Conservation (phyloP, 2,329 filamentous ascomycete genomes). For the Mariannaea elegans region DNA sequence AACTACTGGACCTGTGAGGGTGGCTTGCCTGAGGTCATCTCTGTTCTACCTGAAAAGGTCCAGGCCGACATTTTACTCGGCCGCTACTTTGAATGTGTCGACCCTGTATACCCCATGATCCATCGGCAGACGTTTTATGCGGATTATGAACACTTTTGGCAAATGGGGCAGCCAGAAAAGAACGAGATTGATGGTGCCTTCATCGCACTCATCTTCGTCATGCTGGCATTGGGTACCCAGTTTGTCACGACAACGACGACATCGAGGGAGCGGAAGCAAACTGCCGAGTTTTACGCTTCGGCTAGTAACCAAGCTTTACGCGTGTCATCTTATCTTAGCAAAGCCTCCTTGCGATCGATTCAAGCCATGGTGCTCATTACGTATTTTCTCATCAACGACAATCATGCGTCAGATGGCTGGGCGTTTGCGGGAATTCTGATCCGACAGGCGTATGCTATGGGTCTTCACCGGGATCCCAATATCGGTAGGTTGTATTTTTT, state of each 20-base stretch:
- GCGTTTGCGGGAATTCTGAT: slow-evolving; percentile 81
- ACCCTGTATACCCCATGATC: slow-evolving; percentile 84
- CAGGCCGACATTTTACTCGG: slow-evolving; percentile 76
- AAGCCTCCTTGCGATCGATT: slow-evolving; percentile 75
- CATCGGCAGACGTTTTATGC: slow-evolving; percentile 79
- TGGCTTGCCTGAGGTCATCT: slow-evolving; percentile 77
- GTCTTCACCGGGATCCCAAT: slow-evolving; percentile 80
- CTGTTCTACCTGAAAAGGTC: slow-evolving; percentile 77
- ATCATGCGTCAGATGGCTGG: slow-evolving; percentile 84
- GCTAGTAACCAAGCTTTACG: slow-evolving; percentile 81
- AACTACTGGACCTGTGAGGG: slow-evolving; percentile 88
- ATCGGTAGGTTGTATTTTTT: slow-evolving; percentile 57
- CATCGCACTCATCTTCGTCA: slow-evolving; percentile 77
- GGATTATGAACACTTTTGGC: slow-evolving; percentile 84
- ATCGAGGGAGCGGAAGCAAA: slow-evolving; percentile 72
- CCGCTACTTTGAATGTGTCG: slow-evolving; percentile 75
- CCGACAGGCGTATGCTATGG: slow-evolving; percentile 83
- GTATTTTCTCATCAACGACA: slow-evolving; percentile 88
- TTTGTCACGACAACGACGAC: slow-evolving; percentile 69
- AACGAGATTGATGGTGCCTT: slow-evolving; percentile 71
- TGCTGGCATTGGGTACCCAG: slow-evolving; percentile 81
- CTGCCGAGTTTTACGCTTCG: slow-evolving; percentile 83
- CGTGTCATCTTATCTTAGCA: slow-evolving; percentile 79
- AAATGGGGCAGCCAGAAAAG: slow-evolving; percentile 65
- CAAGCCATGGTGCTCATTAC: slow-evolving; percentile 83